Conservation (phyloP, 1,139 yeast genomes). For the Lodderomyces beijingensis region DNA sequence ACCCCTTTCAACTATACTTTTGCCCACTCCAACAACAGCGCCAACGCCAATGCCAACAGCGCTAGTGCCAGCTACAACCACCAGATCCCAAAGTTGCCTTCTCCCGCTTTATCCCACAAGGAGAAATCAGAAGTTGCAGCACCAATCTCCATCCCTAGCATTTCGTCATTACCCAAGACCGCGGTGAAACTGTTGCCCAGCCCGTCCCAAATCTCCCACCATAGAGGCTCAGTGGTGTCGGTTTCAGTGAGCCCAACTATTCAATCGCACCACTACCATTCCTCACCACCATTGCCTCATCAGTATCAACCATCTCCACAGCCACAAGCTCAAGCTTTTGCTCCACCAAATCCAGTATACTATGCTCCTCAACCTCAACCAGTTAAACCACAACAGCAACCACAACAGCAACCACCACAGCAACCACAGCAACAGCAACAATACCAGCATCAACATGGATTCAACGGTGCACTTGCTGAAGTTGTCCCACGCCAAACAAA, state of each 20-base stretch:
- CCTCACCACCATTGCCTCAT: no score
- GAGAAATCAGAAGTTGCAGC: neutral
- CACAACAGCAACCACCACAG: conserved; percentile 7
- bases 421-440: conserved; percentile 8
- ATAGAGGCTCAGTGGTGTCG: no score
- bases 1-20: conserved; percentile 14
- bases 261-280: no score
- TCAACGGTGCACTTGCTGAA: conserved; percentile 19
- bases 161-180: conserved; percentile 1
- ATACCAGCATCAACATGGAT: conserved; percentile 2
- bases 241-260: no score
- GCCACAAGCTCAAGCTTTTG: conserved; percentile 2
- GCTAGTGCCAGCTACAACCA: neutral
- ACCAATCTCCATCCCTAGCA: conserved; percentile 10
- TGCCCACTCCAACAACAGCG: conserved; percentile 7
- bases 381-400: conserved; percentile 9
- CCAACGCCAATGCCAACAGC: neutral
- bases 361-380: conserved; percentile 1
- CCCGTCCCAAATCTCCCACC: no score
- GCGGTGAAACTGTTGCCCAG: no score
- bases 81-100: conserved; percentile 11
- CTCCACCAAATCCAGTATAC: conserved; percentile 4
- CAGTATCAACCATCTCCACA: neutral
- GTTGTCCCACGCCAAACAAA: conserved; percentile 35
- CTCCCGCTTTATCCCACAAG: neutral